These are phyloP conservation scores for Chalaropsis ovoidea DNA, from an alignment of 2,329 filamentous ascomycete species.

Conservation along the genomic window DNA sequence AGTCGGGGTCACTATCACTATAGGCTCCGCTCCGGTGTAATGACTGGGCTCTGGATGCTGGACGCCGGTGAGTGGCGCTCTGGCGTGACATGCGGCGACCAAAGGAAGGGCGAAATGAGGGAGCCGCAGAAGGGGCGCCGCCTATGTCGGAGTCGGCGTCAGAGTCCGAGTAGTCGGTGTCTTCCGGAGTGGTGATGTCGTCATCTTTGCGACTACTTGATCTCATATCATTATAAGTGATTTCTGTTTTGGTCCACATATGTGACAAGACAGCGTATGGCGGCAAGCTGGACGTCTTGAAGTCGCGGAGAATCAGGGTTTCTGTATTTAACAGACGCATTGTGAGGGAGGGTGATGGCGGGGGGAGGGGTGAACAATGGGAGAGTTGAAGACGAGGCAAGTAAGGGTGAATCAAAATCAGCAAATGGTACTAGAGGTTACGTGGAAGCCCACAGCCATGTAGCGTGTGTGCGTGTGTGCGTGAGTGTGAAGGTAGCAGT, in stretches of 20 bases:
- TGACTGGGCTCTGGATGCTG: conserved; percentile 7
- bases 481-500: not conserved
- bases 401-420: not conserved
- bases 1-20: conserved; percentile 21
- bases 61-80: not conserved
- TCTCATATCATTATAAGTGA: conserved; percentile 22
- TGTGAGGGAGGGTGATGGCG: not conserved
- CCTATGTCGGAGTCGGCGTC: conserved; percentile 10
- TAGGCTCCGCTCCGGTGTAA: conserved; percentile 17
- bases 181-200: conserved; percentile 16
- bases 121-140: conserved; percentile 1
- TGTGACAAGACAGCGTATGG: conserved; percentile 24
- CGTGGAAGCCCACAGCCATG: not conserved
- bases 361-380: not conserved
- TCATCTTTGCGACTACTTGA: conserved; percentile 10
- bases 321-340: conserved; percentile 24
- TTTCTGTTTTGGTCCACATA: conserved; percentile 18
- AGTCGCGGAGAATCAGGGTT: conserved; percentile 22
- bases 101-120: conserved; percentile 11
- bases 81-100: conserved; percentile 6
- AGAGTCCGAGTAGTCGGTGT: conserved; percentile 15
- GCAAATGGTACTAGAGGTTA: not conserved
- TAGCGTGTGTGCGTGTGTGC: too few species aligned
- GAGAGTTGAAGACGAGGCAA: not conserved
- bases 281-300: conserved; percentile 14